Evolutionary conservation across 2,329 filamentous ascomycete species (phyloP), one percentile per base, ranked within the genome.

Genomic region (Diaporthe capsici): DNA sequence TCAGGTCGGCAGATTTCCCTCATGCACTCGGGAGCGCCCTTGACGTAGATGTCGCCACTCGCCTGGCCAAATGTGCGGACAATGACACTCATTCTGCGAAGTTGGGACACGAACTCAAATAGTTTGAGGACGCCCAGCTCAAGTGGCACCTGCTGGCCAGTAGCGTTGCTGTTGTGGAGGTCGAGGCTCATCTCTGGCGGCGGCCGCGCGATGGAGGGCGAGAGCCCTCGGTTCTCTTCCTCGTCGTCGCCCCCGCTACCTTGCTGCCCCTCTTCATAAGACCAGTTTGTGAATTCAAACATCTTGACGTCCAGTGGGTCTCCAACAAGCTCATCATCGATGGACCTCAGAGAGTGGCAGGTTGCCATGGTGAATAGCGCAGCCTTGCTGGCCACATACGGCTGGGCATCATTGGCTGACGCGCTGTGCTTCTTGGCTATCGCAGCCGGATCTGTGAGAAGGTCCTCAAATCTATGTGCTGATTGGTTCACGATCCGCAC

Each of bases 221-320:
- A 93, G 51, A 98, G 89, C 10, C 93, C 92, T 5, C 90, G 88
- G 80, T 93, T 93, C 75, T 96, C 94, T 63, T 96, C 94, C 28
- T 95, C 93, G 68, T 94, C 92, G 57, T 88, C 88, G 71, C 91
- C 91, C 39, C 89, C 90, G 34, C 88, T 85, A 71, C 89, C 89
- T 79, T 96, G 92, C 61, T 92, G 92, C 2, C 95, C 95, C 86
- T 99, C 97, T 82, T 98, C 94, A 79, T 95, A 99, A 4, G 91
- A 90, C 97, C 97, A 99, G 8, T 91, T 90, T 0, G 97, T 98
- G 79, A 98, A 99, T 78, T 98, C 93, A 82, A 99, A 99, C 97
- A 99, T 99, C 83, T 98, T 98, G 75, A 98, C 88, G 83, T 99
- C 97, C 2, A 99, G 88, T 6, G 97, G 97, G 81, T 99, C 97